phyloP scores from a whole-genome alignment of 768 basidiomycete species.

The Pisolithus sp. region DNA sequence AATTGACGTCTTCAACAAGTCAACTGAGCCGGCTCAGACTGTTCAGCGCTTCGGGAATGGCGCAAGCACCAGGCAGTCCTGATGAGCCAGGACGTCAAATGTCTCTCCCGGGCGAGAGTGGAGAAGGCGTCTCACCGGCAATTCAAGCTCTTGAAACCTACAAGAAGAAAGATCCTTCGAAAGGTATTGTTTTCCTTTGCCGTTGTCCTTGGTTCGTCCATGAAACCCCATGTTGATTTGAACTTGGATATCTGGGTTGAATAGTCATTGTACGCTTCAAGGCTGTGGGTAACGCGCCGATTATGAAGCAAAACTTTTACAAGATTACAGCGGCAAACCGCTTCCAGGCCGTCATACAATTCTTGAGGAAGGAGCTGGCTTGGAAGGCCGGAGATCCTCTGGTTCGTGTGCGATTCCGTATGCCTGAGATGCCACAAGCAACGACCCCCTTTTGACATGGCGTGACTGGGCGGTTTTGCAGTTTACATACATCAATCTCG shows the following conservation, averaged over 20 bases:
- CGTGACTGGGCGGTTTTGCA: slow-evolving; percentile 25
- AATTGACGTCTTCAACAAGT: no score
- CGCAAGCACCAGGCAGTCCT: slow-evolving; percentile 27
- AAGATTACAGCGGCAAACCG: slow-evolving; percentile 92
- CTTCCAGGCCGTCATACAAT: slow-evolving; percentile 93
- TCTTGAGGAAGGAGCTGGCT: slow-evolving; percentile 81
- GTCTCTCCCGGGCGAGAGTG: slow-evolving; percentile 25
- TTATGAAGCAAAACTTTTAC: slow-evolving; percentile 99
- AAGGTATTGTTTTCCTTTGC: slow-evolving; percentile 41
- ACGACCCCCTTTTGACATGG: no score
- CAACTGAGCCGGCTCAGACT: no score
- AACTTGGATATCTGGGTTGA: background rate
- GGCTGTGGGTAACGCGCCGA: slow-evolving; percentile 94
- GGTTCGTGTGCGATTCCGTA: slow-evolving; percentile 37
- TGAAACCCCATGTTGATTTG: background rate
- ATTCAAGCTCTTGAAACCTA: slow-evolving; percentile 76
- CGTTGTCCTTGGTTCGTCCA: background rate
- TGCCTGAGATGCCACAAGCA: background rate
- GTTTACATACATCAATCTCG: slow-evolving; percentile 76
- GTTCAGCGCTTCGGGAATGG: slow-evolving; percentile 12
- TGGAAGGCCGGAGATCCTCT: slow-evolving; percentile 84
- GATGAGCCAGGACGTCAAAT: slow-evolving; percentile 28
- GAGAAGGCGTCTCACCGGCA: slow-evolving; percentile 37
- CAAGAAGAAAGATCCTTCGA: slow-evolving; percentile 78
- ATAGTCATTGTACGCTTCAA: slow-evolving; percentile 95